Base-by-base conservation (phyloP, 345 rosid species). In the Isatis tinctoria region DNA sequence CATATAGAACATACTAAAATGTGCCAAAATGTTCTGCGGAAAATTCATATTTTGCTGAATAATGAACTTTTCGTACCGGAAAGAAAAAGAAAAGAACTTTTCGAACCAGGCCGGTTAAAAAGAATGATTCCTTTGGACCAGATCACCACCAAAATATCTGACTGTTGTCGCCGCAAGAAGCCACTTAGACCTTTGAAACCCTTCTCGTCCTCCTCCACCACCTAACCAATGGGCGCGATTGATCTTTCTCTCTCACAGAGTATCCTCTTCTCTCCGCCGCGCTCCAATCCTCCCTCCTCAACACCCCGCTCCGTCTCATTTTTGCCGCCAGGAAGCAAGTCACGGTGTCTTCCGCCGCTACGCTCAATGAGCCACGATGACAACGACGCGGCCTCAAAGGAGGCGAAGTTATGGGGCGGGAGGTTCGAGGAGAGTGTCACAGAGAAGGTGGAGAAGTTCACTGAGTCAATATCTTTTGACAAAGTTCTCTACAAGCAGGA, bases 351-450 rank as follows among this genome's bases (percentile, higher is more conserved):
- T 4, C 78, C 73, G 32, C 70, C 79, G 51, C 41, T 82, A 65
- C 76, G 89, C 22, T 73, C 80, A 76, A 84, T 82, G 85, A 79
- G 72, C 60, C 75, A 75, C 16, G 69, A 54, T 6, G 57, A 76
- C 33, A 30, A 30, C 24, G 83, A 75, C 6, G 24, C 69, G 6
- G 75, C 77, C 48, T 71, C 81, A n/a, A 92, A 88, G 76, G 97
- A 95, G 86, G 70, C 61, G 20, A 95, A 95, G 88, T 83, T 95
- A 5, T 95, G 98, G 97, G 99, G 99, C 1, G 99, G 99, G 11
- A 87, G 99, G 76, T 95, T 95, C 76, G 86, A 95, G 65, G 96
- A 88, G 87, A 85, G 90, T 60, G 97, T 92, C 20, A 88, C 98
- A 1, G 89, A 83, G 52, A 72, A 69, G 10, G 99, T 95, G 10